Evolutionary conservation across 2,329 filamentous ascomycete genomes (phyloP).

Genomic region (Elsinoe necatrix): DNA sequence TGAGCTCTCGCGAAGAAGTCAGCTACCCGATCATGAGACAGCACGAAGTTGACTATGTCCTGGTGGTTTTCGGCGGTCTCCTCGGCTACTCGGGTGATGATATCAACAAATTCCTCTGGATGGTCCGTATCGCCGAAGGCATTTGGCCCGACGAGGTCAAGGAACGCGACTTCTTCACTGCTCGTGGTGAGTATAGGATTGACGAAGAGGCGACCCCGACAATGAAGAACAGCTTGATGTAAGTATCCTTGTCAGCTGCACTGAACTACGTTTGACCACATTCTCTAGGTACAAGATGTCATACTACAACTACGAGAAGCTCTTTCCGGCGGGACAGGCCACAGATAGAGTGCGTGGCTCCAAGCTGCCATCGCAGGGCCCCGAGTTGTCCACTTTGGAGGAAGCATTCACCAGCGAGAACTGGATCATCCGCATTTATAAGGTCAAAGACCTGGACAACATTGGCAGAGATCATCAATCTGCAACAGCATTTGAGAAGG

Average conservation of each 20-base stretch:
- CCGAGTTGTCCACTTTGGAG: slow-evolving; percentile 79
- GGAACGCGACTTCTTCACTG: slow-evolving; percentile 92
- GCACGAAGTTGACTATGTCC: slow-evolving; percentile 97
- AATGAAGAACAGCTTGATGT: slow-evolving; percentile 99
- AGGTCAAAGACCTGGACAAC: slow-evolving; percentile 98
- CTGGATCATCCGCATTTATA: slow-evolving; percentile 99
- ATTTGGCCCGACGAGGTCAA: slow-evolving; percentile 99
- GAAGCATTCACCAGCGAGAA: slow-evolving; percentile 99
- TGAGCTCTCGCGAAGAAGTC: slow-evolving; percentile 95
- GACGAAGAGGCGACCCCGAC: slow-evolving; percentile 88
- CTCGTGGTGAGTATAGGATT: slow-evolving; percentile 87
- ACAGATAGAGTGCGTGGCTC: slow-evolving; percentile 79
- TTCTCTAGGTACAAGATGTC: slow-evolving; percentile 94
- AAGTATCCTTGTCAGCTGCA: slow-evolving; percentile 36
- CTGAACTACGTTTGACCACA: slow-evolving; percentile 23
- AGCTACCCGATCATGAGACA: slow-evolving; percentile 98
- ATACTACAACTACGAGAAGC: slow-evolving; percentile 90
- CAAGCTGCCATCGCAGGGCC: slow-evolving; percentile 72
- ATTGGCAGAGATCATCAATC: slow-evolving; percentile 77
- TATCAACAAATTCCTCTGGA: slow-evolving; percentile 99
- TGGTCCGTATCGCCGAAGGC: slow-evolving; percentile 97
- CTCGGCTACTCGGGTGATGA: slow-evolving; percentile 97
- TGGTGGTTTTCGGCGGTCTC: slow-evolving; percentile 92
- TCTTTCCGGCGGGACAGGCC: slow-evolving; percentile 88
- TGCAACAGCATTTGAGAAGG: slow-evolving; percentile 62